phyloP scores from a whole-genome alignment of 345 rosid genomes.

The Moricandia moricandioides region DNA sequence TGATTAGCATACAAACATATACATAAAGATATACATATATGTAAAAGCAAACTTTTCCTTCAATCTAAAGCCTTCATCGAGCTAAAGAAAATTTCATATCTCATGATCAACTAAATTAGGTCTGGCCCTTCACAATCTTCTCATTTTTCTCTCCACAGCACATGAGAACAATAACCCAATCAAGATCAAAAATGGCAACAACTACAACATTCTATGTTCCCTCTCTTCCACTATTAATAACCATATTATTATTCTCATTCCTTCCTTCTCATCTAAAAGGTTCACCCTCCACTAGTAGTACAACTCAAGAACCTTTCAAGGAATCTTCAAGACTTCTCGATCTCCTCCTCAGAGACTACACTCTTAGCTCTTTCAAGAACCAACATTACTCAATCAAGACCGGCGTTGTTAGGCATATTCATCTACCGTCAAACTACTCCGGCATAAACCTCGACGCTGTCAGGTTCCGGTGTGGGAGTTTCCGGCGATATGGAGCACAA shows the following conservation, averaged over 20 bases:
- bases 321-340: constrained; percentile 64
- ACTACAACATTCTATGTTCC: constrained; percentile 10
- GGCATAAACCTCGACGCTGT: constrained; percentile 54
- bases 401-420: constrained; percentile 46
- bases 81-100: constrained; percentile 10
- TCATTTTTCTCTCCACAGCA: constrained; percentile 16
- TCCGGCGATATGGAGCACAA: constrained; percentile 76
- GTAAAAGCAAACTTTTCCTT: constrained; percentile 26
- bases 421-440: constrained; percentile 72
- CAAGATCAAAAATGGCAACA: constrained; percentile 22
- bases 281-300: constrained; percentile 17
- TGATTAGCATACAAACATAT: not conserved
- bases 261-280: constrained; percentile 16
- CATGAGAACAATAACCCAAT: constrained; percentile 7
- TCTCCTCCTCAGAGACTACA: constrained; percentile 74
- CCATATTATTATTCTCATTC: constrained; percentile 4
- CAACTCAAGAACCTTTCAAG: constrained; percentile 44
- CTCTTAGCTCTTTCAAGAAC: constrained; percentile 56
- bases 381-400: constrained; percentile 45
- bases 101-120: constrained; percentile 20
- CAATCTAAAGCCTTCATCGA: constrained; percentile 37
- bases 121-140: constrained; percentile 21
- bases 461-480: constrained; percentile 86
- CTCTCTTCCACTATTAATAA: not conserved
- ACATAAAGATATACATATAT: not conserved